Evolutionary conservation across 345 rosid species (phyloP), one percentile per base, ranked within the genome.

Genomic region (Schrenkiella parvula): DNA sequence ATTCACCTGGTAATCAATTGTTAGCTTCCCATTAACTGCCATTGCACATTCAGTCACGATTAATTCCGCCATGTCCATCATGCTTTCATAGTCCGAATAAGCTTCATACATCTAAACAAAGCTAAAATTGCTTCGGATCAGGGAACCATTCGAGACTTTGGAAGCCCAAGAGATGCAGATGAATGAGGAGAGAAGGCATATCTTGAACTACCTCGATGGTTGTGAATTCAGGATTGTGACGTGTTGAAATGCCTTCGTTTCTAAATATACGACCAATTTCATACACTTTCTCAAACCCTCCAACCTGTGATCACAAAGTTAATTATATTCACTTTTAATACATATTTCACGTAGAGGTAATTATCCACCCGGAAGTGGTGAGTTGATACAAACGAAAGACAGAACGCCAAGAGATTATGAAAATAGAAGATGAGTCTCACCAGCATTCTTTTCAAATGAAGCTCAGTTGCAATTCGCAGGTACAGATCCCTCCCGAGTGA

Each of bases 171-270:
- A 57, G 70, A 46, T 22, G 35, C 6, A 28, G n/a, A n/a, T 17
- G 29, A 25, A 42, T n/a, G 46, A 65, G 58, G 37, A 39, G 41
- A 53, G 51, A 34, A 48, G 31, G 43, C 60, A 77, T 17, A 48
- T 56, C 25, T 55, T 67, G 21, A 80, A 13, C 39, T 88, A 93
- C 98, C 96, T 93, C 99, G 38, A 93, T 91, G 19, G 98, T 93
- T 5, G 98, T 93, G 81, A 93, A 91, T 76, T 91, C 98, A 37
- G 97, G 98, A 89, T 93, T 93, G 77, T 93, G 97, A 50, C 99
- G 96, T 28, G 99, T 82, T 64, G 97, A 93, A 80, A 93, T 73
- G 75, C 99, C 99, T 85, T 93, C 96, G 70, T 93, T 93, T 83
- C 99, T 84, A 81, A 93, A 93, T 76, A 93, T 91, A 39, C 96